Conservation (phyloP, 2,329 filamentous ascomycete genomes). For the Aulographum hederae region DNA sequence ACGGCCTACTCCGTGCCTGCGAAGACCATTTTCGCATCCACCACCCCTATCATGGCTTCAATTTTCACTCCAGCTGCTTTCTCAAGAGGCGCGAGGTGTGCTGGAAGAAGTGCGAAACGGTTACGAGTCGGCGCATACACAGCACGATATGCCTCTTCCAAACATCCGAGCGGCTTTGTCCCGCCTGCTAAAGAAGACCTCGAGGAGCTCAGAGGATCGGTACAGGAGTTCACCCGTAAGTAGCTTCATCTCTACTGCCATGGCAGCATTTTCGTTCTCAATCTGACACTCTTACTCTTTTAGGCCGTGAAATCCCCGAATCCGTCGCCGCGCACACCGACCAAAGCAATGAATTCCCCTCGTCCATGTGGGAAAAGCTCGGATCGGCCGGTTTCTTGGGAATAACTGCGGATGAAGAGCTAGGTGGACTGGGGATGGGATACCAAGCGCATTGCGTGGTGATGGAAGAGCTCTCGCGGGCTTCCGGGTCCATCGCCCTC, state of each 20-base stretch:
- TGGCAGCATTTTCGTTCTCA: constrained; percentile 1
- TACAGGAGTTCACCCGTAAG: constrained; percentile 64
- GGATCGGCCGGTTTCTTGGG: constrained; percentile 82
- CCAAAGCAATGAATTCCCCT: constrained; percentile 70
- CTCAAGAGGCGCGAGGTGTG: no score
- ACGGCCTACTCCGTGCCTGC: no score
- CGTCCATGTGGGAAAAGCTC: constrained; percentile 83
- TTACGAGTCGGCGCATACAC: no score
- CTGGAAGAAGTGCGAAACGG: no score
- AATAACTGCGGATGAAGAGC: constrained; percentile 82
- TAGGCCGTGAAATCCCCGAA: constrained; percentile 66
- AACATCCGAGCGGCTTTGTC: constrained; percentile 49
- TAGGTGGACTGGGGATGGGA: constrained; percentile 77
- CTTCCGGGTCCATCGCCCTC: constrained; percentile 60
- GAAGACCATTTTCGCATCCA: no score
- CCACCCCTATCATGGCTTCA: constrained; percentile 7
- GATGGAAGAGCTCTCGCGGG: constrained; percentile 85
- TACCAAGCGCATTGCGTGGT: constrained; percentile 95
- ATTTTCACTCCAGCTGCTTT: constrained; percentile 7
- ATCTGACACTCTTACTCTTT: not conserved
- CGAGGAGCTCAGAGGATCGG: constrained; percentile 61
- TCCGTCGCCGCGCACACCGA: constrained; percentile 73
- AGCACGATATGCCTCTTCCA: constrained; percentile 37
- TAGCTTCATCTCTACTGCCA: constrained; percentile 2
- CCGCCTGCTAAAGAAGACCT: constrained; percentile 57